These are phyloP conservation scores for Heliocybe sulcata DNA, from an alignment of 1,284 basidiomycete genomes.

Conservation along the genomic window DNA sequence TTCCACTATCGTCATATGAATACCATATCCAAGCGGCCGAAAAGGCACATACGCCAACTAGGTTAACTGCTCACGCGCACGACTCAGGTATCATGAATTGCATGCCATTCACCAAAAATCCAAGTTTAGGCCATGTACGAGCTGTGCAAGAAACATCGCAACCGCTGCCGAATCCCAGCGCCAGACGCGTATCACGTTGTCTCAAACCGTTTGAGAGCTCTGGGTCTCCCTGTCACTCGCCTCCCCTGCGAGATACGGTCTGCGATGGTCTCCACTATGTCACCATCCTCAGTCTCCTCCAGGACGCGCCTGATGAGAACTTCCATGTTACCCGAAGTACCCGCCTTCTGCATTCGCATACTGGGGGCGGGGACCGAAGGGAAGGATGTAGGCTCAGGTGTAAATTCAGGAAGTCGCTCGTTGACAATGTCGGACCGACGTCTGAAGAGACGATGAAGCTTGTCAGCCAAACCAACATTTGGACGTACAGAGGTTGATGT, in stretches of 20 bases:
- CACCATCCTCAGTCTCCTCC: slow-evolving; percentile 49
- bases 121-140: no score
- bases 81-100: no score
- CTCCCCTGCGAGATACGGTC: slow-evolving; percentile 53
- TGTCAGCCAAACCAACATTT: slow-evolving; percentile 3
- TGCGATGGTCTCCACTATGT: slow-evolving; percentile 47
- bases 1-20: no score
- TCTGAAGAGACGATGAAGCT: slow-evolving; percentile 32
- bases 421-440: slow-evolving; percentile 91
- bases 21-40: no score
- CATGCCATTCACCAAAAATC: no score
- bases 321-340: slow-evolving; percentile 68
- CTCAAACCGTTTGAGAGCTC: slow-evolving; percentile 56
- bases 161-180: no score
- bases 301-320: slow-evolving; percentile 75
- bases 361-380: slow-evolving; percentile 53
- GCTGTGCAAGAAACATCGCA: no score
- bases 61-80: no score
- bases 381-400: slow-evolving; percentile 25
- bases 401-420: slow-evolving; percentile 77
- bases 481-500: not conserved
- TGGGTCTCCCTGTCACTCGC: slow-evolving; percentile 35
- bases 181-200: slow-evolving; percentile 31
- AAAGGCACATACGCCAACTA: no score
- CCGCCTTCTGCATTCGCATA: slow-evolving; percentile 57